A percentile compares a stretch with the other conserved stretches of the same genome.
These are phyloP conservation scores for Angomonas ambiguus DNA, from an alignment of 208 protist genomes.

Conservation along the genomic window DNA sequence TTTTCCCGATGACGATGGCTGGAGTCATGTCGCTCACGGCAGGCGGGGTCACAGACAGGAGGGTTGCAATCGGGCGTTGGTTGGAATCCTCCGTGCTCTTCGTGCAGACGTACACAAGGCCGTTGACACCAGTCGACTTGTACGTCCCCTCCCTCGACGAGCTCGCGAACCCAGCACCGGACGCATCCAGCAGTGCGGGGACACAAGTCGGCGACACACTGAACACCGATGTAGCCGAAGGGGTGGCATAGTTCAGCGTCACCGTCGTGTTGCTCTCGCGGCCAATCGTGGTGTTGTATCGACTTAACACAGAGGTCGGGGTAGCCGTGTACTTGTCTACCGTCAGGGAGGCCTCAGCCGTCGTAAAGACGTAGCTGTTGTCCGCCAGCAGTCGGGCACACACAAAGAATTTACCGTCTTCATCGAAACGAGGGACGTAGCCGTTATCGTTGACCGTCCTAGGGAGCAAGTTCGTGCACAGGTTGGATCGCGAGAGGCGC, in stretches of 20 bases:
- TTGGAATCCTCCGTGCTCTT: slow-evolving; percentile 12
- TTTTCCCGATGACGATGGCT: slow-evolving; percentile 31
- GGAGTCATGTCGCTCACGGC: slow-evolving; percentile 24
- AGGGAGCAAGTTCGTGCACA: slow-evolving; percentile 23
- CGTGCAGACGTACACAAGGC: slow-evolving; percentile 51
- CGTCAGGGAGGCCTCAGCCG: slow-evolving; percentile 32
- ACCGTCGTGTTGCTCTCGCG: slow-evolving; percentile 11
- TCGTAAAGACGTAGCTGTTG: slow-evolving; percentile 39
- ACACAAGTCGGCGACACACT: slow-evolving; percentile 29
- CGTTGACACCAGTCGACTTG: slow-evolving; percentile 22
- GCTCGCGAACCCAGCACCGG: slow-evolving; percentile 15
- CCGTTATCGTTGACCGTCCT: slow-evolving; percentile 18
- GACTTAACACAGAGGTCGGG: slow-evolving; percentile 33
- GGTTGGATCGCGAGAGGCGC: slow-evolving; percentile 24
- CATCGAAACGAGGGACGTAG: slow-evolving; percentile 35
- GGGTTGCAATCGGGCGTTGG: slow-evolving; percentile 20
- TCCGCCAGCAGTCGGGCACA: slow-evolving; percentile 30
- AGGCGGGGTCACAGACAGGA: slow-evolving; percentile 54
- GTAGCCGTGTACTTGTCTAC: slow-evolving; percentile 35
- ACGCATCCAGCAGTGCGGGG: slow-evolving; percentile 10
- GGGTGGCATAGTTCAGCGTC: slow-evolving; percentile 41
- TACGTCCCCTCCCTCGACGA: slow-evolving; percentile 12
- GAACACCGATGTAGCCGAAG: slow-evolving; percentile 34
- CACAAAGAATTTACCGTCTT: slow-evolving; percentile 41
- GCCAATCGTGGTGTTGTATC: slow-evolving; percentile 23